Percentiles rank a stretch among this genome's conserved stretches.
These are phyloP conservation scores for Aspergillus ellipticus DNA, from an alignment of 495 filamentous ascomycete genomes.

Conservation along the genomic window DNA sequence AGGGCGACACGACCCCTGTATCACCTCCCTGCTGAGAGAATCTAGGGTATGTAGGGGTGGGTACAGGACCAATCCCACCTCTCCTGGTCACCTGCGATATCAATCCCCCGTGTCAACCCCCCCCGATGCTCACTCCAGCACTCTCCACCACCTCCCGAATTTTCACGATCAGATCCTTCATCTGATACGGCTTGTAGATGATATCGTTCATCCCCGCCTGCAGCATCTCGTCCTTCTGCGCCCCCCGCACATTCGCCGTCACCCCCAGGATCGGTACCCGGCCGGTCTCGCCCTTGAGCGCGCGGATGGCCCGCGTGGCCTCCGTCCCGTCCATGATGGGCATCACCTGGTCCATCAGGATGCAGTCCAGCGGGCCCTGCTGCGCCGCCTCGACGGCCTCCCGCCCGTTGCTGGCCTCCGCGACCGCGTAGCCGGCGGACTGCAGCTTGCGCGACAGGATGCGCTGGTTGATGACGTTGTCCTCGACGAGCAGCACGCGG, in stretches of 20 bases:
- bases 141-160: slow-evolving; percentile 32
- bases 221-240: slow-evolving; percentile 63
- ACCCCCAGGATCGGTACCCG: slow-evolving; percentile 75
- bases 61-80: no score
- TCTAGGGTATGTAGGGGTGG: no score
- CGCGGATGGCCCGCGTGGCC: slow-evolving; percentile 63
- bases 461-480: slow-evolving; percentile 73
- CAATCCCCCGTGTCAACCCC: no score
- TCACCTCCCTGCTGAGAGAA: no score
- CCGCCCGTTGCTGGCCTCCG: slow-evolving; percentile 69
- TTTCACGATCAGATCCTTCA: slow-evolving; percentile 66
- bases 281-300: slow-evolving; percentile 47
- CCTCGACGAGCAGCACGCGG: slow-evolving; percentile 70
- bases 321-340: slow-evolving; percentile 76
- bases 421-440: slow-evolving; percentile 59
- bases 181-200: slow-evolving; percentile 76
- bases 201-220: slow-evolving; percentile 76
- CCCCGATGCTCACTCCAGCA: background rate
- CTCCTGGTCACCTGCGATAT: no score
- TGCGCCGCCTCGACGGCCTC: slow-evolving; percentile 60
- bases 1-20: no score
- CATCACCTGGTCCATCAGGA: slow-evolving; percentile 86
- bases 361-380: slow-evolving; percentile 43
- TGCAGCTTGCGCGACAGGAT: slow-evolving; percentile 62
- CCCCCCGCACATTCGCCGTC: slow-evolving; percentile 67